Evolutionary conservation across 2,329 filamentous ascomycete species (phyloP), one percentile per base, ranked within the genome.

Genomic region (Colletotrichum godetiae): DNA sequence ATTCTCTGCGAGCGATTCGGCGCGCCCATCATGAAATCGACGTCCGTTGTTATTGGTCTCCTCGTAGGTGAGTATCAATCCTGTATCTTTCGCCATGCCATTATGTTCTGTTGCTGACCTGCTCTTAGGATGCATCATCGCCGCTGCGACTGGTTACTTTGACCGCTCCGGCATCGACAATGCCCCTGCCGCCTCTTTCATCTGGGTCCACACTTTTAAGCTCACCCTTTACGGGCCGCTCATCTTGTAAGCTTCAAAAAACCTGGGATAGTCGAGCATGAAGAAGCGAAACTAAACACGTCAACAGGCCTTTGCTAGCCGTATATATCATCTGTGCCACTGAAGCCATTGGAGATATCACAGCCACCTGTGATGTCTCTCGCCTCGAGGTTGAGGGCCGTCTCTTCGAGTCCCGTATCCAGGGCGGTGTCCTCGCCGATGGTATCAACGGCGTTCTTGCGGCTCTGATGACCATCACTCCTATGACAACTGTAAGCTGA

Each of bases 1-100:
- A 92, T 97, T 73, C 80, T 96, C 13, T 94, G 93, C 80, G 94
- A 97, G 81, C 90, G 93, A 12, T 95, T 95, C 77, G 94, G 94
- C 1, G 89, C 93, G 0, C 94, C 94, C 0, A 93, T 97, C 76
- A 95, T 97, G 93, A 95, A 95, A 80, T 94, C 91, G 2, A 93
- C 91, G 8, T 91, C 92, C 35, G 93, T 96, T 37, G 90, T 95
- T 55, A 86, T 95, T 68, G 94, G 94, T 15, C 86, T 95, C 5
- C 87, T 95, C 0, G 63, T 74, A 58, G 71, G 71, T 73, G 37
- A 73, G 67, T 64, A 8, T 19, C 19, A 49, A 22, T 22, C 19
- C 22, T 6, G 4, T 22, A 8, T 10, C 42, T n/a, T 15, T 13
- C 31, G 10, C 15, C 33, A 13, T 13, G n/a, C 19, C 42, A 3